Evolutionary conservation across 345 rosid genomes (phyloP).

Genomic region (Adansonia digitata): DNA sequence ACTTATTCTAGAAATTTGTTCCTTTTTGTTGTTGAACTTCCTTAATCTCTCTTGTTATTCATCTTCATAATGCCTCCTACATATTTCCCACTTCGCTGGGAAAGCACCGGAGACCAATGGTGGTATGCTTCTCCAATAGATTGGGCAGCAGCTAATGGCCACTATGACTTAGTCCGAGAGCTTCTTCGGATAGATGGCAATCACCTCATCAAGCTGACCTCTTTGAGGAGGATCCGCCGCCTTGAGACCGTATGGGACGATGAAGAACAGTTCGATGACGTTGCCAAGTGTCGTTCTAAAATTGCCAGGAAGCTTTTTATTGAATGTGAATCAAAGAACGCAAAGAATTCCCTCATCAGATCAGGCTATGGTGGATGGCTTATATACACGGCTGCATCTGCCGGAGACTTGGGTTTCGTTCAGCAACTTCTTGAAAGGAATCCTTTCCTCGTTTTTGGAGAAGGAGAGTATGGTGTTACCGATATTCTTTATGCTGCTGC

Average conservation of each 20-base stretch:
- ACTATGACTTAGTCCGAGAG: constrained; percentile 79
- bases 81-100: constrained; percentile 88
- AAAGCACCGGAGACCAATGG: constrained; percentile 94
- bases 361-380: constrained; percentile 93
- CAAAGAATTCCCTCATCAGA: constrained; percentile 52
- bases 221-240: constrained; percentile 86
- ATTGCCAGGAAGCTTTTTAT: constrained; percentile 66
- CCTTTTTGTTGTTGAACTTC: not conserved
- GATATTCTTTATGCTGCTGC: constrained; percentile 87
- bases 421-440: constrained; percentile 59
- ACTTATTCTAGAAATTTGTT: not conserved
- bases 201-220: constrained; percentile 87
- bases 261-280: constrained; percentile 60
- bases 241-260: constrained; percentile 98
- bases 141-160: constrained; percentile 91
- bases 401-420: constrained; percentile 69
- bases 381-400: constrained; percentile 85
- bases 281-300: constrained; percentile 57
- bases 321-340: constrained; percentile 52
- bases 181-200: constrained; percentile 77
- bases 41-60: not conserved
- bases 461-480: constrained; percentile 93
- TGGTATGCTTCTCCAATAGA: constrained; percentile 97
- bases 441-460: constrained; percentile 80
- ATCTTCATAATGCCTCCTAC: constrained; percentile 48